Percentiles rank a stretch among this genome's conserved stretches.
Conservation (phyloP, 2,329 filamentous ascomycete species). For the Tolypocladium pustulatum region DNA sequence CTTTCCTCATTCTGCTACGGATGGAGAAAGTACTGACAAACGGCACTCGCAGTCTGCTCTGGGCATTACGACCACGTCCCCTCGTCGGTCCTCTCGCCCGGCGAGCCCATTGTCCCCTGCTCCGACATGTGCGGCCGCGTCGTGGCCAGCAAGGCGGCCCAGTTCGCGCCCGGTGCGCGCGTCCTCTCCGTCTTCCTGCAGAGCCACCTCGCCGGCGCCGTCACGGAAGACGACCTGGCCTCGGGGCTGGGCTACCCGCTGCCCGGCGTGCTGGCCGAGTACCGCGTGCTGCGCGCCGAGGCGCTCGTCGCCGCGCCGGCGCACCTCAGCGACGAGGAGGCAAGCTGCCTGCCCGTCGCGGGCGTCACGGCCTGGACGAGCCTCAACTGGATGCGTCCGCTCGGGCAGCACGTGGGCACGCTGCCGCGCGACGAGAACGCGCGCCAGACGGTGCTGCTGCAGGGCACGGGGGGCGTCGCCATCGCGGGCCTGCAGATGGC, state of each 20-base stretch:
- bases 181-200: background rate
- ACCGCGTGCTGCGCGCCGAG: background rate
- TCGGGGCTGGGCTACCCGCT: background rate
- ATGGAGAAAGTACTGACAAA: background rate
- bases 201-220: background rate
- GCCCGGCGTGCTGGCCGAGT: background rate
- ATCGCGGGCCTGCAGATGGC: conserved; percentile 43
- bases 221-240: background rate
- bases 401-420: background rate
- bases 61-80: background rate
- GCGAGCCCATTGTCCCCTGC: background rate
- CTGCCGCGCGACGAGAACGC: background rate
- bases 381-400: background rate
- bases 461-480: conserved; percentile 44
- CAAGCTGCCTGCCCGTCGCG: background rate
- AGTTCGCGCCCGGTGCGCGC: background rate
- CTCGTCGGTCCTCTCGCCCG: background rate
- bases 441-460: conserved; percentile 9
- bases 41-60: background rate
- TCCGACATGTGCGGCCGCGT: background rate
- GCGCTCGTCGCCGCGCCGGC: background rate
- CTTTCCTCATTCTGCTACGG: no score
- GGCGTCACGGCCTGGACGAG: background rate
- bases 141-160: background rate
- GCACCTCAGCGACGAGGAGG: background rate